phyloP scores from a whole-genome alignment of 805 yeast species.

The Metschnikowia noctiluminum region DNA sequence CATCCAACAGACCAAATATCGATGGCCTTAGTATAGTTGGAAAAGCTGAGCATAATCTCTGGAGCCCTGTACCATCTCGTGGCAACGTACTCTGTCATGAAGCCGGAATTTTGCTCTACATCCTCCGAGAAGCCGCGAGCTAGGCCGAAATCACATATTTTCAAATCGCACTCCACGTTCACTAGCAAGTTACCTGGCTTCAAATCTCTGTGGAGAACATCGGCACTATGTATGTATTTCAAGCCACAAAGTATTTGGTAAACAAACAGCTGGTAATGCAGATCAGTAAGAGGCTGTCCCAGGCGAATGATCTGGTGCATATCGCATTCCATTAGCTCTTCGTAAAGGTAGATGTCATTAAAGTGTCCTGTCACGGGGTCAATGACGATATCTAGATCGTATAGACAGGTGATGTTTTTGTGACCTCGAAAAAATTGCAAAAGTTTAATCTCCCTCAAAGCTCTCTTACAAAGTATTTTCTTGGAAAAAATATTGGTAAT shows the following conservation, averaged over 20 bases:
- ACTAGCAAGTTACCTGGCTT: slow-evolving; percentile 92
- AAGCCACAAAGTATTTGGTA: slow-evolving; percentile 92
- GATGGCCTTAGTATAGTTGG: slow-evolving; percentile 92
- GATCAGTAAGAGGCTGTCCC: slow-evolving; percentile 89
- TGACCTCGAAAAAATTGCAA: slow-evolving; percentile 93
- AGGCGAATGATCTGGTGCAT: slow-evolving; percentile 96
- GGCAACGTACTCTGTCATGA: slow-evolving; percentile 95
- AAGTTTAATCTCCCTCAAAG: slow-evolving; percentile 85
- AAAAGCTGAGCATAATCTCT: slow-evolving; percentile 91
- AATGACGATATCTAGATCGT: slow-evolving; percentile 90
- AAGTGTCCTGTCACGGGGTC: slow-evolving; percentile 58
- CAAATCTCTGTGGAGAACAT: slow-evolving; percentile 88
- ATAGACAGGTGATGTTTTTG: slow-evolving; percentile 91
- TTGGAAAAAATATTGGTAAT: slow-evolving; percentile 92
- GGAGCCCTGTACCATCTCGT: slow-evolving; percentile 99
- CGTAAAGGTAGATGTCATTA: slow-evolving; percentile 90
- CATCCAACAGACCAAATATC: slow-evolving; percentile 99
- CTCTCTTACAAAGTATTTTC: slow-evolving; percentile 86
- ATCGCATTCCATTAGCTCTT: slow-evolving; percentile 97
- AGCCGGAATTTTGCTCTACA: slow-evolving; percentile 86
- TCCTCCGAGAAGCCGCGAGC: slow-evolving; percentile 87
- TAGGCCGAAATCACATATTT: slow-evolving; percentile 94
- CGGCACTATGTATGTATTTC: slow-evolving; percentile 85
- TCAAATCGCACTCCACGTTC: slow-evolving; percentile 94
- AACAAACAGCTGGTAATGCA: slow-evolving; percentile 89